Conservation (phyloP, 2,329 filamentous ascomycete genomes). For the Tolypocladium amazonense region DNA sequence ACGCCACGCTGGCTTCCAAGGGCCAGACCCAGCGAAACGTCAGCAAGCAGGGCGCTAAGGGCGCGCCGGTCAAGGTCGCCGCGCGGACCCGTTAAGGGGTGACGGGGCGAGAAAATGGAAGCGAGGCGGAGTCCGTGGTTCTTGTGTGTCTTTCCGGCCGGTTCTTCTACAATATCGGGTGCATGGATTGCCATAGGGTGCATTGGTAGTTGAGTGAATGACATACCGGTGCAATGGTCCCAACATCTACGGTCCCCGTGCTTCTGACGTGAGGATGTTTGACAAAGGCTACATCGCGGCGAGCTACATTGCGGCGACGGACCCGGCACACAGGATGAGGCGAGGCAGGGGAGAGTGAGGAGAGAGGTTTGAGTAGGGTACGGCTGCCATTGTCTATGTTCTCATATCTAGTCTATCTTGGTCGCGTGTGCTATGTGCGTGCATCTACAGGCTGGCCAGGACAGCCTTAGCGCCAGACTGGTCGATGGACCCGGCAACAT, state of each 20-base stretch:
- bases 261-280: neutral
- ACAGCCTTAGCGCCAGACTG: conserved; percentile 43
- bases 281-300: neutral
- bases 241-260: neutral
- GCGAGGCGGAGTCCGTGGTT: conserved; percentile 27
- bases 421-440: neutral
- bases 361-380: neutral
- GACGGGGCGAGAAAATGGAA: conserved; percentile 12
- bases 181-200: conserved; percentile 30
- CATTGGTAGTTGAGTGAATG: conserved; percentile 31
- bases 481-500: conserved; percentile 30
- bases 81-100: conserved; percentile 63
- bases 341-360: neutral
- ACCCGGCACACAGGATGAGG: neutral
- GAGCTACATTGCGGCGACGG: no score
- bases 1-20: conserved; percentile 60
- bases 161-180: conserved; percentile 30
- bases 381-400: neutral
- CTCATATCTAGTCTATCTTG: neutral
- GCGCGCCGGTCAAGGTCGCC: conserved; percentile 73
- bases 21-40: conserved; percentile 71
- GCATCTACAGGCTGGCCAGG: conserved; percentile 38
- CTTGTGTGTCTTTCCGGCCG: conserved; percentile 32
- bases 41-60: conserved; percentile 97
- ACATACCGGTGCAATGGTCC: conserved; percentile 8